phyloP scores from a whole-genome alignment of 176 grass and related monocot genomes.

The Ampelocalamus luodianensis region DNA sequence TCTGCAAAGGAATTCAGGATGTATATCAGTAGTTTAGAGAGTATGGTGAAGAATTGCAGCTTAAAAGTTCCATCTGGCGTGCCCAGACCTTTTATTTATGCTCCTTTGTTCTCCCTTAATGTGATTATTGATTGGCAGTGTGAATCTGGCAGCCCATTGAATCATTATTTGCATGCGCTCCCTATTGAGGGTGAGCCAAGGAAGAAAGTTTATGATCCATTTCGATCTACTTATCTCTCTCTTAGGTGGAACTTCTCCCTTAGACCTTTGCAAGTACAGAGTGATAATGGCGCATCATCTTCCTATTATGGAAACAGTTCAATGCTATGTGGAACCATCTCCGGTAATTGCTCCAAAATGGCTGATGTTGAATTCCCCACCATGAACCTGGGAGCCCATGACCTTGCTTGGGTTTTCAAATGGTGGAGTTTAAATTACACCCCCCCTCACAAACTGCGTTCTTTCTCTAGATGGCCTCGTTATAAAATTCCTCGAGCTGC shows the following conservation, averaged over 20 bases:
- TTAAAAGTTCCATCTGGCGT: conserved; percentile 70
- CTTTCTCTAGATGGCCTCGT: conserved; percentile 94
- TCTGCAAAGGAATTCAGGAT: conserved; percentile 93
- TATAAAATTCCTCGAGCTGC: conserved; percentile 82
- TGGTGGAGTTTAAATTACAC: conserved; percentile 99
- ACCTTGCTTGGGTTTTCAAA: conserved; percentile 98
- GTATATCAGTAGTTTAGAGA: conserved; percentile 90
- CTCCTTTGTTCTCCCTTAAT: conserved; percentile 87
- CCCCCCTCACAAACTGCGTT: conserved; percentile 91
- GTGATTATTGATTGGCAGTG: conserved; percentile 97
- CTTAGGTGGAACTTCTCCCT: conserved; percentile 98
- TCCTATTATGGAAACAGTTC: conserved; percentile 62
- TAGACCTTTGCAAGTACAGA: conserved; percentile 58
- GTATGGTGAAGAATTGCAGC: conserved; percentile 90
- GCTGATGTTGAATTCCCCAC: conserved; percentile 67
- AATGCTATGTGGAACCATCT: conserved; percentile 49
- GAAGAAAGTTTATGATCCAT: conserved; percentile 91
- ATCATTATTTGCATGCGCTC: conserved; percentile 98
- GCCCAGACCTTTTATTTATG: conserved; percentile 79
- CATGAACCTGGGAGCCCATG: conserved; percentile 98
- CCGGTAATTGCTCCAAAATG: conserved; percentile 58
- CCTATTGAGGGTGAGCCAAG: conserved; percentile 81
- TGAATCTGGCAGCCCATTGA: conserved; percentile 84
- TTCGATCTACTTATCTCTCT: conserved; percentile 97
- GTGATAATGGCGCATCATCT: conserved; percentile 56